Percentiles rank a stretch among this genome's conserved stretches.
Evolutionary conservation across 108 stramenopile genomes (phyloP).

Genomic region (Fragilaria radians): DNA sequence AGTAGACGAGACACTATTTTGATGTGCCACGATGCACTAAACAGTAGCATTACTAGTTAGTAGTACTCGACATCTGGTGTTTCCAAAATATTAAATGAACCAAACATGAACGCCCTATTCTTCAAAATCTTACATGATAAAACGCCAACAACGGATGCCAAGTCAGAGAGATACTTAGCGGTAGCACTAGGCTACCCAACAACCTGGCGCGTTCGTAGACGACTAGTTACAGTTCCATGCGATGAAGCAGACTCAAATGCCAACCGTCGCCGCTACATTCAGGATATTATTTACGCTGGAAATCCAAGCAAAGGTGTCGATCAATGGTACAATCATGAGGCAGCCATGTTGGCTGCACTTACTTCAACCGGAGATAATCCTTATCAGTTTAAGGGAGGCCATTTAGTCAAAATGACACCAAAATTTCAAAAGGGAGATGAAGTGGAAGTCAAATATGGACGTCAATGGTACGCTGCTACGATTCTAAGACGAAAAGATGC

Average conservation of each 20-base stretch:
- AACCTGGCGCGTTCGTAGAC: conserved; percentile 71
- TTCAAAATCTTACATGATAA: conserved; percentile 20
- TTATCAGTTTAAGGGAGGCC: conserved; percentile 34
- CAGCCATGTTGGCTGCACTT: conserved; percentile 30
- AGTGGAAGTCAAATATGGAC: conserved; percentile 67
- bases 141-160: conserved; percentile 28
- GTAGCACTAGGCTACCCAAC: conserved; percentile 78
- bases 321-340: conserved; percentile 44
- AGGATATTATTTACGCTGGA: conserved; percentile 41
- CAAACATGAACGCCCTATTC: conserved; percentile 1
- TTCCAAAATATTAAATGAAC: no score
- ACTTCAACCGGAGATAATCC: conserved; percentile 26
- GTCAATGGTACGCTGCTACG: conserved; percentile 64
- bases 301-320: conserved; percentile 22
- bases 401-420: conserved; percentile 49
- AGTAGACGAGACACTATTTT: no score
- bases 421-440: conserved; percentile 64
- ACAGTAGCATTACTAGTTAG: no score
- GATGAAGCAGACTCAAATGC: not conserved
- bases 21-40: no score
- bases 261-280: conserved; percentile 12
- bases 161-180: conserved; percentile 39
- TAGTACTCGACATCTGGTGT: no score
- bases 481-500: conserved; percentile 52
- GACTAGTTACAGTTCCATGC: conserved; percentile 1